These are phyloP conservation scores for Amphicarpaea edgeworthii DNA, from an alignment of 306 rosid genomes.

Conservation along the genomic window DNA sequence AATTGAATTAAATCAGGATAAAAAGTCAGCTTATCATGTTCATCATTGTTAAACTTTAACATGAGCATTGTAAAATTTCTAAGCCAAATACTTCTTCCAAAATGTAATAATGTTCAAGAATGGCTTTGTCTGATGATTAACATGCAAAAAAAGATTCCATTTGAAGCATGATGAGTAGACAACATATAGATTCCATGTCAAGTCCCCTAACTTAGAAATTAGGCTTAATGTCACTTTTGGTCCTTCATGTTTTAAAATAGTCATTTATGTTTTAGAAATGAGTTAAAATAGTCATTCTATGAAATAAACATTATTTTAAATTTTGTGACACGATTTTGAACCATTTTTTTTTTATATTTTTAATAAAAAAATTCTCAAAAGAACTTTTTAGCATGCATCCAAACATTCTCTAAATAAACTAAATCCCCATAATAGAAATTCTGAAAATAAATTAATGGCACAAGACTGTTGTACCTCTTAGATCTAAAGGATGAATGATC, in stretches of 20 bases:
- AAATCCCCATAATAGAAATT: constrained; percentile 31
- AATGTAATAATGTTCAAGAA: constrained; percentile 18
- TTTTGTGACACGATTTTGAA: too few relatives aligned
- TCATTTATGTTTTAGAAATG: too few relatives aligned
- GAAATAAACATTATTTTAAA: too few relatives aligned
- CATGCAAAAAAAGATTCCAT: constrained; percentile 18
- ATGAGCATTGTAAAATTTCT: constrained; percentile 14
- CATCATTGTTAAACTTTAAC: constrained; percentile 10
- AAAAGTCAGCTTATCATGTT: constrained; percentile 43
- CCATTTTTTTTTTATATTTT: too few relatives aligned
- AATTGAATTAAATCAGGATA: constrained; percentile 34
- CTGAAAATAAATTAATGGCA: constrained; percentile 17
- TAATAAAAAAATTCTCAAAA: too few relatives aligned
- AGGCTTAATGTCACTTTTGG: too few relatives aligned
- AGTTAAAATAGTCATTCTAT: too few relatives aligned
- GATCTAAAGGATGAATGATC: constrained; percentile 35
- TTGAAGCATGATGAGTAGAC: not conserved
- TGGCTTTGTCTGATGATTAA: not conserved
- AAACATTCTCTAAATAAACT: too few relatives aligned
- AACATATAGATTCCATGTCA: not conserved
- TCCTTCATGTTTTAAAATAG: too few relatives aligned
- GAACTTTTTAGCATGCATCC: too few relatives aligned
- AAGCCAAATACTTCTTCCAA: constrained; percentile 27
- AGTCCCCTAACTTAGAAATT: not conserved
- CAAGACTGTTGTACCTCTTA: constrained; percentile 54